Evolutionary conservation across 768 basidiomycete species (phyloP).

Genomic region (Mycena polygramma): DNA sequence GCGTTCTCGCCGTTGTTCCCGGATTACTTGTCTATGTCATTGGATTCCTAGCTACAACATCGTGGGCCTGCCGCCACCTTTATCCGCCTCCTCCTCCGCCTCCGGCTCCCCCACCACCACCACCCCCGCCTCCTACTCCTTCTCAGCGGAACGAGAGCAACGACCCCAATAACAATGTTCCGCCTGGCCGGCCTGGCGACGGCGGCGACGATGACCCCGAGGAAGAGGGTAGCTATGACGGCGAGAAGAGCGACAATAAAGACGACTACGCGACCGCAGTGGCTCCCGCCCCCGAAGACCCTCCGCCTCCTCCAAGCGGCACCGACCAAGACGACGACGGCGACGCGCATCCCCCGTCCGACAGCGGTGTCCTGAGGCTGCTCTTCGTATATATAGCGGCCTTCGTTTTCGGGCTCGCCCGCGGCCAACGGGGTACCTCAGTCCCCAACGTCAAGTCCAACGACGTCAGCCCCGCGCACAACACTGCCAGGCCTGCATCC

Average conservation of each 20-base stretch:
- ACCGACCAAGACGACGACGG: neutral
- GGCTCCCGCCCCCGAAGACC: slow-evolving; percentile 20
- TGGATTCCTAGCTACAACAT: too few species aligned
- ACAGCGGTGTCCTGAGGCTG: neutral
- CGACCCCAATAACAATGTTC: neutral
- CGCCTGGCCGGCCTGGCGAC: neutral
- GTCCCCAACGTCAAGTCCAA: neutral
- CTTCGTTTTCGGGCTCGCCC: neutral
- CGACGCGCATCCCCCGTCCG: too few species aligned
- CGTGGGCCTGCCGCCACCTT: too few species aligned
- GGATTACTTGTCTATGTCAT: too few species aligned
- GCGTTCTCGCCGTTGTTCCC: too few species aligned
- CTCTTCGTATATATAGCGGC: neutral
- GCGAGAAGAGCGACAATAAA: neutral
- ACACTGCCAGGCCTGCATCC: neutral
- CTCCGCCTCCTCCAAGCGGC: slow-evolving; percentile 9
- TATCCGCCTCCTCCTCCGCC: too few species aligned
- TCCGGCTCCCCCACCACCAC: neutral
- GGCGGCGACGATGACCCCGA: slow-evolving; percentile 9
- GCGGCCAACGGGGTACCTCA: neutral
- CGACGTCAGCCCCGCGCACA: neutral
- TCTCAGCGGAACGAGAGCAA: neutral
- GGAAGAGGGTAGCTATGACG: neutral
- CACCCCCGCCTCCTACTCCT: slow-evolving; percentile 6
- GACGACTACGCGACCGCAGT: neutral